These are phyloP conservation scores for Ceratobasidium sp. DNA, from an alignment of 1,284 basidiomycete genomes.

Conservation along the genomic window DNA sequence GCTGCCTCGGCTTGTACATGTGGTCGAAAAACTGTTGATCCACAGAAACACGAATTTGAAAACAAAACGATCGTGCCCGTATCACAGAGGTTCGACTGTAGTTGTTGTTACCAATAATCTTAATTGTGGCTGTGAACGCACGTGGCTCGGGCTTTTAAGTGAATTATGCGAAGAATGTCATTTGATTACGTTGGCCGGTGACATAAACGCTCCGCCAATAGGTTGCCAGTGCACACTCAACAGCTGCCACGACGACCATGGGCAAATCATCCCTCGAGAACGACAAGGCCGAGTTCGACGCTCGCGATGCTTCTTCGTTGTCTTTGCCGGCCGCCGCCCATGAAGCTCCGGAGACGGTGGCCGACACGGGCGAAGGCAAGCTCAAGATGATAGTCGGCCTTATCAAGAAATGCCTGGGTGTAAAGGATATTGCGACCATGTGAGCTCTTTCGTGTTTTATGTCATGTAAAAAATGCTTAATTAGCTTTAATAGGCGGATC, in stretches of 20 bases:
- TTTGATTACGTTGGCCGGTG: constrained; percentile 43
- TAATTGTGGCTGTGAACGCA: constrained; percentile 23
- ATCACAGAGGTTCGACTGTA: too few relatives aligned
- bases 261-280: constrained; percentile 29
- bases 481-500: constrained; percentile 80
- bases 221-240: constrained; percentile 4
- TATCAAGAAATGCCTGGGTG: constrained; percentile 87
- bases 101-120: neutral
- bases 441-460: constrained; percentile 60
- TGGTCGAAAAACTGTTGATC: too few relatives aligned
- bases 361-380: constrained; percentile 71
- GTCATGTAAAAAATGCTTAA: too few relatives aligned
- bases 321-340: constrained; percentile 36
- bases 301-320: constrained; percentile 35
- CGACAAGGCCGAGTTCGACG: constrained; percentile 33
- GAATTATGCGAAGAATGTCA: constrained; percentile 19
- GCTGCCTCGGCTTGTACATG: too few relatives aligned
- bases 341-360: constrained; percentile 23
- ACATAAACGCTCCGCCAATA: constrained; percentile 41
- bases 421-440: constrained; percentile 93
- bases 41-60: too few relatives aligned
- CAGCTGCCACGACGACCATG: constrained; percentile 35
- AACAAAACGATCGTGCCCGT: too few relatives aligned
- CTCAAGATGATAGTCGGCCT: constrained; percentile 90
- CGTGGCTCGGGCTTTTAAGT: constrained; percentile 18